Conservation (phyloP, 1,284 basidiomycete genomes). For the Rugosomyces carneus region DNA sequence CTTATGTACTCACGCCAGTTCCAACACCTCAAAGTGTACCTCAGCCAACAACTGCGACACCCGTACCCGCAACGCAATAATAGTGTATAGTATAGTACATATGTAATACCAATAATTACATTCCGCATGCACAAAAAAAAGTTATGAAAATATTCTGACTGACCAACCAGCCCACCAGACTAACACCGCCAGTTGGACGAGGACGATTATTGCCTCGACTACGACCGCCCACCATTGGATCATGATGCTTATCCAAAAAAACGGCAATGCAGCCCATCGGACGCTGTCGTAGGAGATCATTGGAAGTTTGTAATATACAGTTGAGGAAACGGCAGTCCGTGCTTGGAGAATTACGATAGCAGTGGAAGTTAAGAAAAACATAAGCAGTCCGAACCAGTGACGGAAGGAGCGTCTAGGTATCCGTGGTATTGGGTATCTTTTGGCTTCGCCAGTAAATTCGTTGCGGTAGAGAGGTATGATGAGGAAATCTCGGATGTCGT, state of each 20-base stretch:
- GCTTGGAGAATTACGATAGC: slow-evolving; percentile 45
- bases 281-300: slow-evolving; percentile 53
- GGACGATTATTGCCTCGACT: slow-evolving; percentile 46
- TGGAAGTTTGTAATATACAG: slow-evolving; percentile 42
- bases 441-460: slow-evolving; percentile 71
- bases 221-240: slow-evolving; percentile 59
- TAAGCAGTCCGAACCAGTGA: slow-evolving; percentile 58
- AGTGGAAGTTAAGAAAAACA: slow-evolving; percentile 43
- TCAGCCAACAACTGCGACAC: slow-evolving; percentile 1
- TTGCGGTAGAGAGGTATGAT: slow-evolving; percentile 75
- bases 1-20: slow-evolving; percentile 7
- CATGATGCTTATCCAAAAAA: slow-evolving; percentile 52
- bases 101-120: not conserved
- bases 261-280: slow-evolving; percentile 53
- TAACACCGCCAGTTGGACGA: slow-evolving; percentile 49
- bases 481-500: slow-evolving; percentile 71
- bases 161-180: slow-evolving; percentile 71
- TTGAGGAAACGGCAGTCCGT: slow-evolving; percentile 47
- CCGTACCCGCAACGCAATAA: slow-evolving; percentile 7
- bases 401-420: slow-evolving; percentile 58
- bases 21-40: not conserved
- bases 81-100: slow-evolving; percentile 2
- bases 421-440: slow-evolving; percentile 51
- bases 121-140: not conserved
- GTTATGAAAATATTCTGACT: slow-evolving; percentile 29